Evolutionary conservation across 176 grass and related monocot genomes (phyloP).

Genomic region (bread wheat (Triticum aestivum)): DNA sequence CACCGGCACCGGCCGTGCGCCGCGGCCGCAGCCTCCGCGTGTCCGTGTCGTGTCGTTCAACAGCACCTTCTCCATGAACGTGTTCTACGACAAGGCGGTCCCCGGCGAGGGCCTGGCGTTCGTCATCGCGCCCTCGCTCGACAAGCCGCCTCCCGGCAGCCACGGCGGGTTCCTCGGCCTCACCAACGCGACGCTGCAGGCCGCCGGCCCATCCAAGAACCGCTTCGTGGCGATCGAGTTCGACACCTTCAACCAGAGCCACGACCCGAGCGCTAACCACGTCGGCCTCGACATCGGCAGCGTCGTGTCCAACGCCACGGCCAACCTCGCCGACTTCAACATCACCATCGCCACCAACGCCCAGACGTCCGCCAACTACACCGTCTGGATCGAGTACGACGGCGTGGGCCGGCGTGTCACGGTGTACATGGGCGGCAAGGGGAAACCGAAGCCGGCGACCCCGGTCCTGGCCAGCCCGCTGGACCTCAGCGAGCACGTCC

Average conservation of each 20-base stretch:
- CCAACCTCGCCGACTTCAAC: constrained; percentile 24
- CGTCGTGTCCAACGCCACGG: constrained; percentile 39
- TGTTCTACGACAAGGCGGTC: neutral
- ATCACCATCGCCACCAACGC: constrained; percentile 35
- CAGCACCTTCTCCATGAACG: constrained; percentile 56
- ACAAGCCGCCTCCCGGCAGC: constrained; percentile 34
- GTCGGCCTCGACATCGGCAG: constrained; percentile 63
- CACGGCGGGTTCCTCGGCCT: constrained; percentile 53
- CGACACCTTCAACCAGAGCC: constrained; percentile 52
- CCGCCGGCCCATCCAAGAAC: neutral
- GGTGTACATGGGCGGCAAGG: constrained; percentile 21
- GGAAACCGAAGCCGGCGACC: neutral
- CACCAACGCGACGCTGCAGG: constrained; percentile 38
- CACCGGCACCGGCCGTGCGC: neutral
- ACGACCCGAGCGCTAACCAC: constrained; percentile 57
- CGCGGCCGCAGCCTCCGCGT: neutral
- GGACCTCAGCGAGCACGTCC: constrained; percentile 49
- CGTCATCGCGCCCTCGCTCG: constrained; percentile 32
- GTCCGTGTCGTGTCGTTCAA: constrained; percentile 52
- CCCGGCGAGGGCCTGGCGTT: constrained; percentile 46
- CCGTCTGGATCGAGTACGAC: constrained; percentile 56
- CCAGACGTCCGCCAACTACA: constrained; percentile 25
- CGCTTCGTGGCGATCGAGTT: constrained; percentile 56
- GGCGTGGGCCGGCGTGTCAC: constrained; percentile 27
- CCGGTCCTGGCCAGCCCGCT: constrained; percentile 31